phyloP scores from a whole-genome alignment of 140 eudicot genomes.

The Ambrosia hybrid region DNA sequence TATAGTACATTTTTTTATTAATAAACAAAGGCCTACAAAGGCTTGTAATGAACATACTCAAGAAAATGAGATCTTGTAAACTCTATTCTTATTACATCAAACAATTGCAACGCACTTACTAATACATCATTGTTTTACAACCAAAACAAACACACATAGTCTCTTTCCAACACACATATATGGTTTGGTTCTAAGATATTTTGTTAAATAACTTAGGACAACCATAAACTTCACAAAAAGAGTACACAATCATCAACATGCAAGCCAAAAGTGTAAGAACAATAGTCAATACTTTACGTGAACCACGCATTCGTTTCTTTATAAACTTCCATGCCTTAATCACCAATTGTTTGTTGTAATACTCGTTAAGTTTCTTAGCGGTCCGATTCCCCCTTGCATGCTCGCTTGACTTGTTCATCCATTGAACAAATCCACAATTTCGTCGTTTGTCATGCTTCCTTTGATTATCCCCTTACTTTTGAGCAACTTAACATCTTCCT shows the following conservation, averaged over 20 bases:
- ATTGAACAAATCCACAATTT: constrained; percentile 33
- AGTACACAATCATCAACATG: constrained; percentile 28
- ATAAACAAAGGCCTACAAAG: neutral
- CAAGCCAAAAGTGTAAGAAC: constrained; percentile 27
- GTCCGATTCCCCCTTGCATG: constrained; percentile 13
- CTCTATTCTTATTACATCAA: neutral
- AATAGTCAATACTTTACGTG: constrained; percentile 28
- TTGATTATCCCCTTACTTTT: constrained; percentile 31
- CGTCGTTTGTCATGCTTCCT: constrained; percentile 29
- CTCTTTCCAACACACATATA: neutral
- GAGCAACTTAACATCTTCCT: constrained; percentile 37
- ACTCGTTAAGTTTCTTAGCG: constrained; percentile 29
- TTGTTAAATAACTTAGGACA: constrained; percentile 33
- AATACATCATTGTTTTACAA: neutral
- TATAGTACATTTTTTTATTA: too few species aligned
- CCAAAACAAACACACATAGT: neutral
- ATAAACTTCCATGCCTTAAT: constrained; percentile 29
- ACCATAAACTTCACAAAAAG: constrained; percentile 43
- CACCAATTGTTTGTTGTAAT: constrained; percentile 19
- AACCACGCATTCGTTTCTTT: constrained; percentile 31
- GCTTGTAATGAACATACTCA: neutral
- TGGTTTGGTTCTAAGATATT: constrained; percentile 13
- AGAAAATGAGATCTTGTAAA: neutral
- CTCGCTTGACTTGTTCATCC: constrained; percentile 35
- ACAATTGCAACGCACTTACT: neutral